Percentiles rank a stretch among this genome's conserved stretches.
These are phyloP conservation scores for Pestalotiopsis sp. DNA, from an alignment of 2,329 filamentous ascomycete genomes.

Conservation along the genomic window DNA sequence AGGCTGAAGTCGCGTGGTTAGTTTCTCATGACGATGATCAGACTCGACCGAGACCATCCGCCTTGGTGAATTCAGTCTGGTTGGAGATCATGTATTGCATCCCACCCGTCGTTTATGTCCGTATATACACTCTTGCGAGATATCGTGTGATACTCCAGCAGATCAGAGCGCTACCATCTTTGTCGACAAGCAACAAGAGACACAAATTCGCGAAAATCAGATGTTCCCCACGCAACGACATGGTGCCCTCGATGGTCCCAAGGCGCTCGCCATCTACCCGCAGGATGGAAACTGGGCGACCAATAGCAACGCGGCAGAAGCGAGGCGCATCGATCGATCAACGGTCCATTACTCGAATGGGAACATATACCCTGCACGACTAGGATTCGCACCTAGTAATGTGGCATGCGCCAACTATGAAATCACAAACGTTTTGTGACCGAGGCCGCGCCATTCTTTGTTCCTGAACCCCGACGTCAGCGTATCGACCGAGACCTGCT, in stretches of 20 bases:
- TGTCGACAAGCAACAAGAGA: too few relatives aligned
- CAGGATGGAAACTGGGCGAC: not conserved
- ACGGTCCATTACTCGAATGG: not conserved
- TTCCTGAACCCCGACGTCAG: not conserved
- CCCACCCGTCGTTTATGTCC: too few relatives aligned
- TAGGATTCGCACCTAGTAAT: not conserved
- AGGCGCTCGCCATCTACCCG: not conserved
- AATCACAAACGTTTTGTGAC: slow-evolving; percentile 1
- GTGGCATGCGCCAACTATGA: slow-evolving; percentile 4
- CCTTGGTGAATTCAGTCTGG: too few relatives aligned
- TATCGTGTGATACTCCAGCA: too few relatives aligned
- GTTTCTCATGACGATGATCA: too few relatives aligned
- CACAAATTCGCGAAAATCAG: not conserved
- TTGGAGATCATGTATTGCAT: too few relatives aligned
- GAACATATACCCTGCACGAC: not conserved
- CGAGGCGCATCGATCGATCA: not conserved
- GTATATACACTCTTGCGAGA: too few relatives aligned
- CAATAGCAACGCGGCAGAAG: not conserved
- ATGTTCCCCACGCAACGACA: not conserved
- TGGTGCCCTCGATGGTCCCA: not conserved
- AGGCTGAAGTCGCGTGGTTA: too few relatives aligned
- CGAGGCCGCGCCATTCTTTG: not conserved
- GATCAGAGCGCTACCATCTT: too few relatives aligned
- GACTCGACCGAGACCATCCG: too few relatives aligned
- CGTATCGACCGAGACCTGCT: too few relatives aligned